These are phyloP conservation scores for Saururus chinensis DNA, from an alignment of 164 flowering plant genomes.

Conservation along the genomic window DNA sequence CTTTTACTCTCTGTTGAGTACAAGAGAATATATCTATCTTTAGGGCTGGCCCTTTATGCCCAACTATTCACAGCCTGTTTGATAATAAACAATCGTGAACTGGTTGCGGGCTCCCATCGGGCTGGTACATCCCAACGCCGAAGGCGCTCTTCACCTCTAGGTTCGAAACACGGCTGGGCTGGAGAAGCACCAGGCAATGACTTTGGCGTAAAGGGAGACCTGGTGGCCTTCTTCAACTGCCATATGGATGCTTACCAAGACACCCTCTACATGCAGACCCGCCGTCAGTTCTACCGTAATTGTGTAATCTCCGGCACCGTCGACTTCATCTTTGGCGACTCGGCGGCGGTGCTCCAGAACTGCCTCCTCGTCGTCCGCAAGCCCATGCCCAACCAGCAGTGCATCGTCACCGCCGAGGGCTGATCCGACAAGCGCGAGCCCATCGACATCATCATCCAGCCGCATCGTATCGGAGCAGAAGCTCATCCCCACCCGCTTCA, in stretches of 20 bases:
- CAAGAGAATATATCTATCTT: too few relatives aligned
- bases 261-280: constrained; percentile 38
- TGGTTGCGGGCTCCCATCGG: too few relatives aligned
- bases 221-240: constrained; percentile 40
- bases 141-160: too few relatives aligned
- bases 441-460: constrained; percentile 45
- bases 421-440: constrained; percentile 10
- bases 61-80: too few relatives aligned
- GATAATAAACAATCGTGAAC: too few relatives aligned
- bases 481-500: constrained; percentile 20
- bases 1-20: too few relatives aligned
- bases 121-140: too few relatives aligned
- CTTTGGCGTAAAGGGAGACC: constrained; percentile 33
- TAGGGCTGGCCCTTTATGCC: too few relatives aligned
- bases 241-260: constrained; percentile 57
- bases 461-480: constrained; percentile 34
- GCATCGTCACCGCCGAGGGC: constrained; percentile 47
- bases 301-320: constrained; percentile 58
- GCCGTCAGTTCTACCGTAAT: constrained; percentile 42
- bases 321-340: constrained; percentile 53
- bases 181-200: constrained; percentile 53
- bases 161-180: constrained; percentile 62
- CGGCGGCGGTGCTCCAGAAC: constrained; percentile 32
- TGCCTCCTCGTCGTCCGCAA: constrained; percentile 30
- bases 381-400: constrained; percentile 34